These are phyloP conservation scores for Aspergillus aculeatus DNA, from an alignment of 2,329 filamentous ascomycete species.

Conservation along the genomic window DNA sequence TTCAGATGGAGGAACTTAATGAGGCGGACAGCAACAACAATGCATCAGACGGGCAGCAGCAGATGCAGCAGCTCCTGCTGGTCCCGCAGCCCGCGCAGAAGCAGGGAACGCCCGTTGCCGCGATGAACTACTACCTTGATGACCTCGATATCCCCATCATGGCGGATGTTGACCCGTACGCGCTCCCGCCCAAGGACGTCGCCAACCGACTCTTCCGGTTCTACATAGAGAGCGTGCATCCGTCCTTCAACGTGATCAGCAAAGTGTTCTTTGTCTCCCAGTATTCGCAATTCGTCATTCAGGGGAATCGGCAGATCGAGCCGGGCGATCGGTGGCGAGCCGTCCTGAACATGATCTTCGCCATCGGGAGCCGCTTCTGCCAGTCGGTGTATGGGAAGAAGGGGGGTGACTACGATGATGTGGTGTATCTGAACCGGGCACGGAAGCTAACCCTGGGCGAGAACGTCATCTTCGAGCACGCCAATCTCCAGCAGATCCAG, in stretches of 20 bases:
- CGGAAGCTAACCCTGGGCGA: conserved; percentile 37
- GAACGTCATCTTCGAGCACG: conserved; percentile 40
- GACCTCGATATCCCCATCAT: conserved; percentile 37
- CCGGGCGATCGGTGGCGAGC: conserved; percentile 41
- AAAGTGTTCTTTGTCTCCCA: conserved; percentile 38
- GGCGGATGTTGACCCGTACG: conserved; percentile 36
- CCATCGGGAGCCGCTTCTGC: conserved; percentile 43
- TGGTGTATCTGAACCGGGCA: conserved; percentile 42
- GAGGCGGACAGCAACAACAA: background rate
- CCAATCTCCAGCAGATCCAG: conserved; percentile 46
- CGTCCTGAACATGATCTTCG: conserved; percentile 49
- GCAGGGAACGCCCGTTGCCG: conserved; percentile 22
- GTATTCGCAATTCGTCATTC: conserved; percentile 35
- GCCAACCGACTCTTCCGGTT: conserved; percentile 41
- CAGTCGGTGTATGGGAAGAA: conserved; percentile 28
- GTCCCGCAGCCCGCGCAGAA: background rate
- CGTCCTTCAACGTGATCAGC: conserved; percentile 43
- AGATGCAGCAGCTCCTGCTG: background rate
- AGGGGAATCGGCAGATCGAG: conserved; percentile 13
- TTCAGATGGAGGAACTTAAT: conserved; percentile 1
- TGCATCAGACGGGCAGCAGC: background rate
- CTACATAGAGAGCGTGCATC: conserved; percentile 42
- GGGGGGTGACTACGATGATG: conserved; percentile 33
- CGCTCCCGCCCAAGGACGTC: conserved; percentile 35
- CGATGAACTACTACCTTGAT: conserved; percentile 42